Conservation (phyloP, 1,284 basidiomycete genomes). For the Ustanciosporium gigantosporum region DNA sequence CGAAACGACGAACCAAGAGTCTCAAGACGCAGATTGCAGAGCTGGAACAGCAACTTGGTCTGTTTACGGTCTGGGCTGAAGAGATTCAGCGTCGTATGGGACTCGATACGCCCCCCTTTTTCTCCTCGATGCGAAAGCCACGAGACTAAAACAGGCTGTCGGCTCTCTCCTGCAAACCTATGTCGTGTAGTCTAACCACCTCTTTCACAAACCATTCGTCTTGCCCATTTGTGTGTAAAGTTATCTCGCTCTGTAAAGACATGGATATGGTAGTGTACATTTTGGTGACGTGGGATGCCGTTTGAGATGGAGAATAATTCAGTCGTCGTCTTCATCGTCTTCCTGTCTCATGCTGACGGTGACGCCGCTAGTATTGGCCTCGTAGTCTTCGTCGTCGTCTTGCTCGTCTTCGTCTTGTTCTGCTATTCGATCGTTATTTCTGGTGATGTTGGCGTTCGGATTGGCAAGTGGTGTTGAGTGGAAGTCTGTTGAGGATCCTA, state of each 20-base stretch:
- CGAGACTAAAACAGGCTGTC: conserved; percentile 4
- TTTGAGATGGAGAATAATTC: neutral
- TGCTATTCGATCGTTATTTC: neutral
- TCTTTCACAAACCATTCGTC: no score
- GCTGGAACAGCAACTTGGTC: conserved; percentile 30
- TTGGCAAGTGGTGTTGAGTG: no score
- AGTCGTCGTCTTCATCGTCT: conserved; percentile 38
- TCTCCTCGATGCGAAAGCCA: conserved; percentile 29
- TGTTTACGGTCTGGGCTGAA: conserved; percentile 33
- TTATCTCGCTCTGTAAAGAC: no score
- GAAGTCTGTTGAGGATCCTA: no score
- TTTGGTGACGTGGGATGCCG: conserved; percentile 1
- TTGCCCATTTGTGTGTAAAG: no score
- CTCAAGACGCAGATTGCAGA: conserved; percentile 24
- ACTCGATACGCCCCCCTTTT: conserved; percentile 25
- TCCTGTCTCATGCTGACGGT: conserved; percentile 43
- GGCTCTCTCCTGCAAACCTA: no score
- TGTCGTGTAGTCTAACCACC: no score
- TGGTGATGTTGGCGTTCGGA: neutral
- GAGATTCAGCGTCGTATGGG: conserved; percentile 29
- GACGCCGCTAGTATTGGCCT: conserved; percentile 36
- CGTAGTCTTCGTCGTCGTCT: conserved; percentile 36
- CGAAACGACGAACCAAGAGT: conserved; percentile 18
- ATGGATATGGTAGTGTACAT: neutral
- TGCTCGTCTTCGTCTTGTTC: conserved; percentile 10